phyloP scores from a whole-genome alignment of 345 rosid genomes.

The Xanthoceras sorbifolium region DNA sequence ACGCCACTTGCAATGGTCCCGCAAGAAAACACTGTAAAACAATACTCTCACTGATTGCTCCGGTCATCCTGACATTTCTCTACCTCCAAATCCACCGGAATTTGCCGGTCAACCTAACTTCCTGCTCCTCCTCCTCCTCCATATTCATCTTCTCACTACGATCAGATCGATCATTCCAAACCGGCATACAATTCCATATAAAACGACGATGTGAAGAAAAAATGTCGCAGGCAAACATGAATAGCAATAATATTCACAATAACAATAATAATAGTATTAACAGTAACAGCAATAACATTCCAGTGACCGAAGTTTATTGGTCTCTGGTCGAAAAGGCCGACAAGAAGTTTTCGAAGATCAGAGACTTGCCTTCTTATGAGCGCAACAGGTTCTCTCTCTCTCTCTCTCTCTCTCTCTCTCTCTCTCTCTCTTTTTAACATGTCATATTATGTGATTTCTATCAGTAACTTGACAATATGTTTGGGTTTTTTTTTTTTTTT shows the following conservation, averaged over 20 bases:
- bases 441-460: too few relatives aligned
- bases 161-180: conserved; percentile 1
- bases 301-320: conserved; percentile 89
- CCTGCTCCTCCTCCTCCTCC: not conserved
- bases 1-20: too few relatives aligned
- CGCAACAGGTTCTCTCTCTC: conserved; percentile 89
- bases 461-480: too few relatives aligned
- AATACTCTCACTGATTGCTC: not conserved
- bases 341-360: conserved; percentile 94
- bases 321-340: conserved; percentile 95
- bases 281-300: conserved; percentile 35
- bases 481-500: too few relatives aligned
- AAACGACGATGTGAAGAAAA: conserved; percentile 5
- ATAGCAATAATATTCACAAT: conserved; percentile 24
- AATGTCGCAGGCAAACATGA: conserved; percentile 52
- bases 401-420: not conserved
- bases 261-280: not conserved
- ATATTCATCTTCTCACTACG: not conserved
- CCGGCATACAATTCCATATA: not conserved
- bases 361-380: conserved; percentile 93
- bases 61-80: not conserved
- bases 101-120: not conserved
- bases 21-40: not conserved
- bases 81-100: not conserved
- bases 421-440: too few relatives aligned